Evolutionary conservation across 805 yeast species (phyloP).

Genomic region (Ogataea minuta): DNA sequence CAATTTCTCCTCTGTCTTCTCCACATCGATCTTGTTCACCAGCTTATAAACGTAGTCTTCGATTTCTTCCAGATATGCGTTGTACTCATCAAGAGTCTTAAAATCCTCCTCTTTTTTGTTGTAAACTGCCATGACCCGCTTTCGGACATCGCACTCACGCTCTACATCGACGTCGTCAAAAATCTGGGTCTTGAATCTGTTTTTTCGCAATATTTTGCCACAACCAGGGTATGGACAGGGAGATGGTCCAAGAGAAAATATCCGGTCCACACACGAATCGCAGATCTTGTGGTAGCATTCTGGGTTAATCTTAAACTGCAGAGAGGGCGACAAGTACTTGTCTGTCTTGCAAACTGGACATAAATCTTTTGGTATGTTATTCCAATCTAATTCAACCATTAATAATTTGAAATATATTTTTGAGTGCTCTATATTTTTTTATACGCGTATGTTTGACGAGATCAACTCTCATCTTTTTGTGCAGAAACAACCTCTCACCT

Average conservation of each 20-base stretch:
- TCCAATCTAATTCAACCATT: constrained; percentile 37
- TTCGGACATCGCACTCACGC: constrained; percentile 87
- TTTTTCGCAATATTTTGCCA: constrained; percentile 80
- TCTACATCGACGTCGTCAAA: constrained; percentile 91
- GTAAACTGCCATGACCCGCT: constrained; percentile 70
- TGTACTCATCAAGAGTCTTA: constrained; percentile 54
- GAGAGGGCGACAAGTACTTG: constrained; percentile 87
- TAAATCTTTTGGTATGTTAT: constrained; percentile 42
- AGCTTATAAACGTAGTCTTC: constrained; percentile 80
- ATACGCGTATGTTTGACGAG: constrained; percentile 16
- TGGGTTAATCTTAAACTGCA: constrained; percentile 89
- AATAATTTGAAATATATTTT: constrained; percentile 1
- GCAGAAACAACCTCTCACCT: constrained; percentile 28
- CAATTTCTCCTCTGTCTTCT: constrained; percentile 62
- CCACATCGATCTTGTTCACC: constrained; percentile 66
- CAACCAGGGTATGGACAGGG: constrained; percentile 95
- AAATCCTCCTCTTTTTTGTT: constrained; percentile 82
- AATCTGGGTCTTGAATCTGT: constrained; percentile 85
- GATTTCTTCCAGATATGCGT: constrained; percentile 77
- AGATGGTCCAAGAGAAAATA: constrained; percentile 91
- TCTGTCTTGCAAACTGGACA: constrained; percentile 98
- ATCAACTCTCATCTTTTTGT: constrained; percentile 19
- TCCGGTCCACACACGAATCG: constrained; percentile 94
- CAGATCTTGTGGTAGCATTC: constrained; percentile 98
- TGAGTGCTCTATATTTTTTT: not conserved